Base-by-base conservation (phyloP, 2,329 filamentous ascomycete species). In the Penicillium hordei region DNA sequence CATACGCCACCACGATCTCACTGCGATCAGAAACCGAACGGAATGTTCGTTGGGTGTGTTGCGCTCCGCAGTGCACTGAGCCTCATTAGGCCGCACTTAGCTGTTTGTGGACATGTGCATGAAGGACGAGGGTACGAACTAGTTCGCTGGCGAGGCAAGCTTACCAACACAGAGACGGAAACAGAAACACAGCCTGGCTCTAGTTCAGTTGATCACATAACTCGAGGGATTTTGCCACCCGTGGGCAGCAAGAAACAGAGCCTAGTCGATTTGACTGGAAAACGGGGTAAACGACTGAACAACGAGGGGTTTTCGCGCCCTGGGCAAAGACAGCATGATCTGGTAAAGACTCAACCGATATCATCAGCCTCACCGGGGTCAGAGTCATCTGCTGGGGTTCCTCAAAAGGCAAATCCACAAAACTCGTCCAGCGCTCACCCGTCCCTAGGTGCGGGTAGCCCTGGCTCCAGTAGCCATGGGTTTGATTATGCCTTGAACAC, bases 21-120 rank as follows among this genome's bases (percentile, higher is more conserved):
- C 66, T 79, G 79, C 60, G 82, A 86, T 61, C 69, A 71, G 52
- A 68, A 62, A 44, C 60, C 57, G 25, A 66, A 56, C 5, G 68
- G 67, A 25, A 65, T 50, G 29, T 56, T 65, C n/a, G 73, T 77
- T 57, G 83, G 84, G 38, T 86, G 83, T 66, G 68, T 75, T 57
- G 74, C 70, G 15, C 76, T 86, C 48, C 70, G 73, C 34, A 66
- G 75, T 57, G 71, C 74, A 2, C 61, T 86, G 51, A 74, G 75
- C 67, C 71, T 72, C 34, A 75, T 83, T 29, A 75, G 79, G 52
- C 84, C 84, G 27, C 68, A 72, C 61, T 69, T 86, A 59, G 77
- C 78, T 60, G 72, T 86, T 53, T 86, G 80, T 66, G 84, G 84
- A n/a, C 83, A 86, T 73, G 80, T 84, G 38, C 83, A 86, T 71